Conservation (phyloP, 768 basidiomycete genomes). For the Calocybe cyanea region DNA sequence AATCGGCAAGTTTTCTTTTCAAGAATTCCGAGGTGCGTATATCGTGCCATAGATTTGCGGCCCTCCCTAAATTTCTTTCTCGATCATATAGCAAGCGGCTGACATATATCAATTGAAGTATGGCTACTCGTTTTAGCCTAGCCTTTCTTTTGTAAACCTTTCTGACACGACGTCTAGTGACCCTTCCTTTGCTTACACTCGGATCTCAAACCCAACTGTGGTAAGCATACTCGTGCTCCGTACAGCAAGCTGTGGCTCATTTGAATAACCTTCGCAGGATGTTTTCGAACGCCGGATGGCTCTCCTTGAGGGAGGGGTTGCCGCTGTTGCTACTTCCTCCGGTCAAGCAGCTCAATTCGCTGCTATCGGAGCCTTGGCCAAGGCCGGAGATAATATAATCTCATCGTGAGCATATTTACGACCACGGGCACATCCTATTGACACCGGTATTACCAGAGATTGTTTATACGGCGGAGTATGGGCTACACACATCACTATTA, state of each 20-base stretch:
- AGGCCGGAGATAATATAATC: slow-evolving; percentile 74
- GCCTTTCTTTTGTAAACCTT: too few species aligned
- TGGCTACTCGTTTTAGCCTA: too few species aligned
- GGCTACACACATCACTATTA: background rate
- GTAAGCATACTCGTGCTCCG: slow-evolving; percentile 28
- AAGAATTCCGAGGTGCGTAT: slow-evolving; percentile 57
- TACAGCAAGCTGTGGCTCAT: background rate
- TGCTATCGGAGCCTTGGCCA: slow-evolving; percentile 57
- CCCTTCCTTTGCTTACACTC: too few species aligned
- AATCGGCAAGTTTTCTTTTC: slow-evolving; percentile 70
- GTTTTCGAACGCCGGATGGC: slow-evolving; percentile 80
- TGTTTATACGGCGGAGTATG: slow-evolving; percentile 68
- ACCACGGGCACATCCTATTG: slow-evolving; percentile 3
- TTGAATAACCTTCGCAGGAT: slow-evolving; percentile 45
- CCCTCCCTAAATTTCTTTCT: too few species aligned
- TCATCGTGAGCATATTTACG: slow-evolving; percentile 45
- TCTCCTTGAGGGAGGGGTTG: slow-evolving; percentile 75
- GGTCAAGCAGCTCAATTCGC: slow-evolving; percentile 80
- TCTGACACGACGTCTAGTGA: too few species aligned
- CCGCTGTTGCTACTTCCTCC: slow-evolving; percentile 69
- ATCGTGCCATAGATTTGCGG: too few species aligned
- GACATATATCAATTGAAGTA: too few species aligned
- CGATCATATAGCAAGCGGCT: too few species aligned
- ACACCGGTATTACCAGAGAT: slow-evolving; percentile 33
- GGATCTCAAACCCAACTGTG: slow-evolving; percentile 66